Evolutionary conservation across 108 stramenopile species (phyloP), one percentile per base, ranked within the genome.

Genomic region (Bacterosira constricta): DNA sequence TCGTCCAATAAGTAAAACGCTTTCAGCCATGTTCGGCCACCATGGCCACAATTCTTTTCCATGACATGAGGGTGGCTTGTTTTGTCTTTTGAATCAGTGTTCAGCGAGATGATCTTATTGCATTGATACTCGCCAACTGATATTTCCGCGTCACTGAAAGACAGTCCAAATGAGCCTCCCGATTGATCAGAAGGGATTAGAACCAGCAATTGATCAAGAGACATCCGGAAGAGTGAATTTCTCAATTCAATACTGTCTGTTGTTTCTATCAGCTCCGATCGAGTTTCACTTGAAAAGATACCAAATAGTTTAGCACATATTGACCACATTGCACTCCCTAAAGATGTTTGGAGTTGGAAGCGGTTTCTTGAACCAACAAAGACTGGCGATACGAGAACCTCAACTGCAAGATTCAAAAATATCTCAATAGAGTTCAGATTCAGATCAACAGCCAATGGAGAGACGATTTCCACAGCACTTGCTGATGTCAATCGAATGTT

Each of bases 341-440:
- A 26, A 29, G 57, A 41, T 56, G 63, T 29, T 39, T 25, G 31
- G 12, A n/a, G n/a, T n/a, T 34, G 18, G 25, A 62, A 56, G 13
- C 6, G 51, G 18, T 32, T 52, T 55, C 41, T 61, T 13, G 51
- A 15, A 32, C 46, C 49, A 30, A 56, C 67, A 54, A 68, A 69
- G 15, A 77, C 66, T 9, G 86, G 85, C 63, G 77, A 42, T 4
- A 83, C 44, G 20, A 91, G 55, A 35, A 81, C 79, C 34, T 79
- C 69, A 17, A 85, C 53, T 6, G 77, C 46, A 23, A 81, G 51
- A 25, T 85, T 62, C 9, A 54, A 42, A 51, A 71, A 42, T 27
- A 32, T 68, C 51, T 87, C 77, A 5, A 79, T 41, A n/a, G 62
- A 83, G 39, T 84, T 61, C 26, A 69, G 45, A 41, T 75, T 54